phyloP scores from a whole-genome alignment of 2,329 filamentous ascomycete species.

The Escovopsis sp. region DNA sequence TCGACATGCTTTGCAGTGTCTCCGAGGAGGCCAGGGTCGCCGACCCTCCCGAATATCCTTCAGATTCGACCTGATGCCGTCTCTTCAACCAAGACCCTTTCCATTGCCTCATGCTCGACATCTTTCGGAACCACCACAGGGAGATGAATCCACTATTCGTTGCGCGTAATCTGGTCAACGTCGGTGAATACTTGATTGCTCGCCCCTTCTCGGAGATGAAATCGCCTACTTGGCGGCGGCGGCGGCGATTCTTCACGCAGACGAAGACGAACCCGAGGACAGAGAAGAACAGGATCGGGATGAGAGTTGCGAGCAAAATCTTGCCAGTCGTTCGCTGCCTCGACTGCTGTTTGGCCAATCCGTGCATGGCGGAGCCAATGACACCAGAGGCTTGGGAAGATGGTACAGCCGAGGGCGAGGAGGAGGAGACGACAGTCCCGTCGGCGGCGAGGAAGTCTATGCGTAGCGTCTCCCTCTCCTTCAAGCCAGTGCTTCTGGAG shows the following conservation, averaged over 20 bases:
- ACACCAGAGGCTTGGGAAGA: conserved; percentile 10
- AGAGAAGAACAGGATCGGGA: conserved; percentile 25
- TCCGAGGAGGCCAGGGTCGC: conserved; percentile 13
- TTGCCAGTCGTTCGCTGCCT: conserved; percentile 16
- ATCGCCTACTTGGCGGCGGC: conserved; percentile 10
- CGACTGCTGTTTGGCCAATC: conserved; percentile 6
- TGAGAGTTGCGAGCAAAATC: conserved; percentile 28
- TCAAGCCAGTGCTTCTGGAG: conserved; percentile 18
- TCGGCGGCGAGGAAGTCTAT: conserved; percentile 19
- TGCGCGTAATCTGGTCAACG: conserved; percentile 14
- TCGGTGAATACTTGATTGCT: conserved; percentile 19
- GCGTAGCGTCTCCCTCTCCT: conserved; percentile 23
- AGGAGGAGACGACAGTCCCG: conserved; percentile 11
- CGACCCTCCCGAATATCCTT: conserved; percentile 12
- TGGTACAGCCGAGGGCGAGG: conserved; percentile 10
- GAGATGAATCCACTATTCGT: conserved; percentile 13
- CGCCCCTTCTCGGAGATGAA: conserved; percentile 17
- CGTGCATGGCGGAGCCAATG: conserved; percentile 8
- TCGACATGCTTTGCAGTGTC: conserved; percentile 12
- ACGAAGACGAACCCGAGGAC: conserved; percentile 19
- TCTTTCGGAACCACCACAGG: conserved; percentile 6
- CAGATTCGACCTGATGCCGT: conserved; percentile 11
- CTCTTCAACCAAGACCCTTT: conserved; percentile 8
- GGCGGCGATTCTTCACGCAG: conserved; percentile 20
- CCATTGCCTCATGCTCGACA: conserved; percentile 4